These are phyloP conservation scores for Typha latifolia DNA, from an alignment of 176 grass and related monocot genomes.

Conservation along the genomic window DNA sequence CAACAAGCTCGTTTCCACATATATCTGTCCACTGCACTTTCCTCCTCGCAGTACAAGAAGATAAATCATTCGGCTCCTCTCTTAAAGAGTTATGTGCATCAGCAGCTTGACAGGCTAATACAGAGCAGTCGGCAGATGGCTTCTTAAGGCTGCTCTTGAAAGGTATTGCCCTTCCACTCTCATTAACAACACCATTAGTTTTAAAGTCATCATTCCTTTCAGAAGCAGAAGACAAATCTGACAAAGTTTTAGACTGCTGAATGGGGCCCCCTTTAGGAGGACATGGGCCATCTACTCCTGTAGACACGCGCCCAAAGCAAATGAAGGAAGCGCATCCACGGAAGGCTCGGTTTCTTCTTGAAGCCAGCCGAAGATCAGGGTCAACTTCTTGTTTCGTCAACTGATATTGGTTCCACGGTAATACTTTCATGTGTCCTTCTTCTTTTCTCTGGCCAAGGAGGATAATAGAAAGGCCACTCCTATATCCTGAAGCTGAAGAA, in stretches of 20 bases:
- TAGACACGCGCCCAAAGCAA: constrained; percentile 2
- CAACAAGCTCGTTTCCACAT: constrained; percentile 22
- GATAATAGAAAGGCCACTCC: not conserved
- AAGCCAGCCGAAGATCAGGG: constrained; percentile 16
- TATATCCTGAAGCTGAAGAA: constrained; percentile 14
- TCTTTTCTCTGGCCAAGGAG: not conserved
- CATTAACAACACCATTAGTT: not conserved
- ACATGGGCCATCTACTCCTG: not conserved
- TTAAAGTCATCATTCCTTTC: not conserved
- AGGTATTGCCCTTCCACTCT: not conserved
- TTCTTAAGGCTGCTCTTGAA: constrained; percentile 10
- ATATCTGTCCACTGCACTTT: constrained; percentile 24
- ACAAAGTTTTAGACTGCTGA: constrained; percentile 6
- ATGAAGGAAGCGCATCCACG: constrained; percentile 9
- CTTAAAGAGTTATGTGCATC: not conserved
- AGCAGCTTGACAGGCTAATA: not conserved
- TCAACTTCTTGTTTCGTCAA: constrained; percentile 7
- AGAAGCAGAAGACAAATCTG: constrained; percentile 3
- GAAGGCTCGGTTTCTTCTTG: not conserved
- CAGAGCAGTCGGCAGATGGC: not conserved
- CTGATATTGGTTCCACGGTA: constrained; percentile 9
- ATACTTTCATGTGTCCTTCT: constrained; percentile 19
- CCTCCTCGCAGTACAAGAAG: not conserved
- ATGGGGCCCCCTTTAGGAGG: constrained; percentile 3
- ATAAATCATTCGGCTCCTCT: not conserved